Evolutionary conservation across 768 basidiomycete genomes (phyloP).

Genomic region (Russula emetica): DNA sequence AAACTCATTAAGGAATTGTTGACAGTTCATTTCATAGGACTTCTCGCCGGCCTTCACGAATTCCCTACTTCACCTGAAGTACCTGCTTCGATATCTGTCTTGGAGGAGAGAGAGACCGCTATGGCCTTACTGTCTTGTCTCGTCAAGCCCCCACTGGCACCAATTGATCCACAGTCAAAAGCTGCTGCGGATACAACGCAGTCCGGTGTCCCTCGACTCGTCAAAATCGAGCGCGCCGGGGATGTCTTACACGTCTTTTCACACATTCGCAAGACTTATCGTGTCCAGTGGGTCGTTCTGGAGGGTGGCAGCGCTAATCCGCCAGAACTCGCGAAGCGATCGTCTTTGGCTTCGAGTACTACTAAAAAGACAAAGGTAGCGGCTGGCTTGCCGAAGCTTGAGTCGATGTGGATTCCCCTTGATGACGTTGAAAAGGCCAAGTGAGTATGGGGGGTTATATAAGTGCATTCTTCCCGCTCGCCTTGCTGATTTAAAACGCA

Average conservation of each 20-base stretch:
- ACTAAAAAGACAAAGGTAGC: background rate
- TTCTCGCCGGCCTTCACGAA: conserved; percentile 86
- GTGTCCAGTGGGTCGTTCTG: conserved; percentile 65
- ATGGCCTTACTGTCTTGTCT: conserved; percentile 40
- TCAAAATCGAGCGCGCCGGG: conserved; percentile 49
- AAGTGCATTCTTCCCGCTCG: background rate
- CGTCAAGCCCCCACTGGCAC: conserved; percentile 33
- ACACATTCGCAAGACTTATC: conserved; percentile 85
- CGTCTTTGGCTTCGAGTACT: background rate
- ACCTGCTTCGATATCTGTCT: conserved; percentile 40
- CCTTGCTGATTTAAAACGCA: background rate
- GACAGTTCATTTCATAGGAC: conserved; percentile 47
- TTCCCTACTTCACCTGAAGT: conserved; percentile 69
- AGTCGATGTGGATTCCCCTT: conserved; percentile 17
- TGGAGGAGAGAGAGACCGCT: conserved; percentile 35
- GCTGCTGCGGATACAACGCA: conserved; percentile 5
- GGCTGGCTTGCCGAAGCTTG: background rate
- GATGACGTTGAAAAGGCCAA: conserved; percentile 18
- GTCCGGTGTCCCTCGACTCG: conserved; percentile 35
- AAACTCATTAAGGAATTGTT: background rate
- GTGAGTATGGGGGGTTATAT: conserved; percentile 2
- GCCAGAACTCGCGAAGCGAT: conserved; percentile 29
- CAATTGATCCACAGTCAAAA: conserved; percentile 11
- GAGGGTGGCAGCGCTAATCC: conserved; percentile 54
- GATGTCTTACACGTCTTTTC: conserved; percentile 82